These are phyloP conservation scores for Cercis canadensis DNA, from an alignment of 306 rosid species.

Conservation along the genomic window DNA sequence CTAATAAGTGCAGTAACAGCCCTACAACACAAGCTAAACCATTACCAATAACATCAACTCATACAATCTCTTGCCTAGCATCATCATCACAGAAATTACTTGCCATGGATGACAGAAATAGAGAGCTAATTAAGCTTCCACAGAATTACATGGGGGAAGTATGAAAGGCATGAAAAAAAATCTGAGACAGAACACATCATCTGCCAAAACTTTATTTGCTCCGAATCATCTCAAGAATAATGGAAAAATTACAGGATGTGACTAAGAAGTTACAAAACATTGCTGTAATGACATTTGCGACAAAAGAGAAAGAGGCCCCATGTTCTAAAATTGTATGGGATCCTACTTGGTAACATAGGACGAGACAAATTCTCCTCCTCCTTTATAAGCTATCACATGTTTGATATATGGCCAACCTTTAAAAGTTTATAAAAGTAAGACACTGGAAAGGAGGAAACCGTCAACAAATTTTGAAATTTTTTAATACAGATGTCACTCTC, in stretches of 20 bases:
- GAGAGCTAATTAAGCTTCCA: slow-evolving; percentile 8
- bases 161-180: not conserved
- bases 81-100: too few species aligned
- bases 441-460: not conserved
- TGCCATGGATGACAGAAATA: slow-evolving; percentile 8
- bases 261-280: slow-evolving; percentile 12
- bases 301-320: not conserved
- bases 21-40: too few species aligned
- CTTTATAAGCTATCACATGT: slow-evolving; percentile 3
- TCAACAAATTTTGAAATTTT: not conserved
- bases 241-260: slow-evolving; percentile 12
- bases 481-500: not conserved
- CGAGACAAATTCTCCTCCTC: not conserved
- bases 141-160: not conserved
- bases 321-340: not conserved
- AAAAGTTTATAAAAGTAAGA: not conserved
- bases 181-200: not conserved
- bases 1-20: not conserved
- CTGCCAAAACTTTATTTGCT: not conserved
- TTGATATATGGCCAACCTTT: not conserved
- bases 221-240: slow-evolving; percentile 16
- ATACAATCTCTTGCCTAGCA: too few species aligned
- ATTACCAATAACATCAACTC: too few species aligned
- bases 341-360: not conserved
- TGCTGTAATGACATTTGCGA: not conserved